phyloP scores from a whole-genome alignment of 495 filamentous ascomycete genomes.

The Penicillium pancosmium region DNA sequence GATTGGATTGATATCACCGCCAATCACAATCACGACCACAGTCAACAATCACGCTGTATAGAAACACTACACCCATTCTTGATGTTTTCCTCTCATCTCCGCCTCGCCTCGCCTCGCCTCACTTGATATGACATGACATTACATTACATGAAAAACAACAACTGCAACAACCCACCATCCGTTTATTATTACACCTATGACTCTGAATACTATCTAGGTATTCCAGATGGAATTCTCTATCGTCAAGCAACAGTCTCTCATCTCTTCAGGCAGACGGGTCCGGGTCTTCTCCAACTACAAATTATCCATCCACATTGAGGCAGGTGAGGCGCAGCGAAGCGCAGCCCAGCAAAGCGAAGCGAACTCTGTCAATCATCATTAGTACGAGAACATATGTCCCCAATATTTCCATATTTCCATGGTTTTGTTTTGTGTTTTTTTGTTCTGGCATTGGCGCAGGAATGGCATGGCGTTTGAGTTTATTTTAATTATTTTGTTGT shows the following conservation, averaged over 20 bases:
- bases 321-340: no score
- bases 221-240: no score
- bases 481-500: conserved; percentile 2
- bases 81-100: neutral
- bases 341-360: no score
- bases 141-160: no score
- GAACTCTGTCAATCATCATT: neutral
- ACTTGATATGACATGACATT: neutral
- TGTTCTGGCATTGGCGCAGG: conserved; percentile 32
- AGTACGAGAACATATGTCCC: conserved; percentile 5
- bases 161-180: no score
- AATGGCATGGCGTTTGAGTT: conserved; percentile 23
- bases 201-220: no score
- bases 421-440: conserved; percentile 10
- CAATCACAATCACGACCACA: neutral
- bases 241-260: neutral
- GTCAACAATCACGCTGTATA: neutral
- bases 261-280: neutral
- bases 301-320: no score
- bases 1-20: no score
- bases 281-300: no score
- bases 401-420: neutral
- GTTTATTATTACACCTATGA: no score
- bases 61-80: neutral
- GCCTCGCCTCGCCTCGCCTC: neutral